phyloP scores from a whole-genome alignment of 257 asterid species.

The Mitragyna speciosa region DNA sequence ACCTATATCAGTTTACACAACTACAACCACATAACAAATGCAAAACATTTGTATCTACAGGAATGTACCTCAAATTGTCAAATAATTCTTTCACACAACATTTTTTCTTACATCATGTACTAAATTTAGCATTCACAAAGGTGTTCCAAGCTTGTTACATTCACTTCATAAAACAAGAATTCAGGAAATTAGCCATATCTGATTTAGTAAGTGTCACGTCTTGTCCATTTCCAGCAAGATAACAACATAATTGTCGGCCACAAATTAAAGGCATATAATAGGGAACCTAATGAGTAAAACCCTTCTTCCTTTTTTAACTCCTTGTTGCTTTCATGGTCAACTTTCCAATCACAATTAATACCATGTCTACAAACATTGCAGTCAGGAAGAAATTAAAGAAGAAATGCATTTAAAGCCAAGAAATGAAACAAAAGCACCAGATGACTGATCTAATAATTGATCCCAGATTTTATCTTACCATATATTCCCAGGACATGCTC shows the following conservation, averaged over 20 bases:
- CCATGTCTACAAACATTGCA: neutral
- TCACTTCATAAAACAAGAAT: neutral
- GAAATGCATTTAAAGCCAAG: neutral
- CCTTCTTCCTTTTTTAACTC: neutral
- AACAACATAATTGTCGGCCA: neutral
- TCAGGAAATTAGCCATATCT: neutral
- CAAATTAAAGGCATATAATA: neutral
- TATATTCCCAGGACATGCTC: neutral
- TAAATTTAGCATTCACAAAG: neutral
- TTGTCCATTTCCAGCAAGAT: neutral
- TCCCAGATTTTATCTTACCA: neutral
- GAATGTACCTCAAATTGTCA: neutral
- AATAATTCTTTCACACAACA: neutral
- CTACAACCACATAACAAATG: too few species aligned
- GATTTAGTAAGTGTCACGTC: neutral
- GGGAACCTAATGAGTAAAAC: neutral
- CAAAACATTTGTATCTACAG: neutral
- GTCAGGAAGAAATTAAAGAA: neutral
- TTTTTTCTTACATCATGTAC: neutral
- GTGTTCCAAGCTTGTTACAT: neutral
- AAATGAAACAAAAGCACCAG: neutral
- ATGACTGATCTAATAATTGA: neutral
- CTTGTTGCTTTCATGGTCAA: neutral
- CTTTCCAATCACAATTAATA: neutral
- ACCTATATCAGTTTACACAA: neutral